Evolutionary conservation across 2,329 filamentous ascomycete species (phyloP).

Genomic region (Microdochium nivale): DNA sequence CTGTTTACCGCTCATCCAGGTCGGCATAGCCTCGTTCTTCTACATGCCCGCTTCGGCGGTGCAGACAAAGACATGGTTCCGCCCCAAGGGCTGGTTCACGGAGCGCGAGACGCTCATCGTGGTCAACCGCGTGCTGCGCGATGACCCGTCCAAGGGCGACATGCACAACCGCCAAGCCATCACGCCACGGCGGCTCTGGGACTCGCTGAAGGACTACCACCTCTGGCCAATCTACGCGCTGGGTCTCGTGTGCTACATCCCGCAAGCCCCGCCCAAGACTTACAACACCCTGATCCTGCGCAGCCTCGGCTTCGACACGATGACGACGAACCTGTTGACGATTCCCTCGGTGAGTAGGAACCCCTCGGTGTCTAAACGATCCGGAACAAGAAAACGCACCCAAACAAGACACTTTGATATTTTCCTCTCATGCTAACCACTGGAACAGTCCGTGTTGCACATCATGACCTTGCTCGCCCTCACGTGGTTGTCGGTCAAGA

Average conservation of each 20-base stretch:
- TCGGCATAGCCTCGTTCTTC: constrained; percentile 42
- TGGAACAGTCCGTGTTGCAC: constrained; percentile 36
- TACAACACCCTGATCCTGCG: constrained; percentile 46
- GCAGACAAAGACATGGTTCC: constrained; percentile 40
- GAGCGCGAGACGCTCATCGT: constrained; percentile 49
- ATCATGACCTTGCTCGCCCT: constrained; percentile 41
- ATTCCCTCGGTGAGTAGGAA: constrained; percentile 35
- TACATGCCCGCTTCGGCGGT: constrained; percentile 40
- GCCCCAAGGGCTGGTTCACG: constrained; percentile 46
- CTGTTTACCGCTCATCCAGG: constrained; percentile 17
- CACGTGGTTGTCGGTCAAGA: constrained; percentile 39
- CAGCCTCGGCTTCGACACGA: constrained; percentile 40
- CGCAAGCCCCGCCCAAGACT: constrained; percentile 31
- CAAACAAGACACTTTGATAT: too few relatives aligned
- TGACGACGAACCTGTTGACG: constrained; percentile 46
- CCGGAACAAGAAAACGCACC: too few relatives aligned
- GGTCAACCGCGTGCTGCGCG: constrained; percentile 46
- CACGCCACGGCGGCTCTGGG: constrained; percentile 36
- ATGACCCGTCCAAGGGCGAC: constrained; percentile 48
- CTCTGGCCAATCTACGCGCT: constrained; percentile 46
- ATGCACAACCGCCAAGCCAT: constrained; percentile 51
- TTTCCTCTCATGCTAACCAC: too few relatives aligned
- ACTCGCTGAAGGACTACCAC: constrained; percentile 44
- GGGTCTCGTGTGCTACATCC: constrained; percentile 39
- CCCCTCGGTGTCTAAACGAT: constrained; percentile 10